Percentiles rank a stretch among this genome's conserved stretches.
Conservation (phyloP, 805 yeast genomes). For the Pichia ethanolica region DNA sequence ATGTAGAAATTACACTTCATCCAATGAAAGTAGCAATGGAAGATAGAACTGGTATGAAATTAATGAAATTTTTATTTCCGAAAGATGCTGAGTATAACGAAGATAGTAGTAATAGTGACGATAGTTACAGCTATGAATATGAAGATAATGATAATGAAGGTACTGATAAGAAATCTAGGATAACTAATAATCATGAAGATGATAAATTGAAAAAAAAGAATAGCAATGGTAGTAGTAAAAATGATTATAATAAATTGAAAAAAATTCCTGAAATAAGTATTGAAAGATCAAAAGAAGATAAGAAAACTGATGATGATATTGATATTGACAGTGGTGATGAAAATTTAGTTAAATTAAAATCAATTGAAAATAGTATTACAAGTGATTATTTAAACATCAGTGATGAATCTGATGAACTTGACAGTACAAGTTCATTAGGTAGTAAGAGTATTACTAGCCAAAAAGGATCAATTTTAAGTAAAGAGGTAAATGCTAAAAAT, state of each 20-base stretch:
- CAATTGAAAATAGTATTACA: not conserved
- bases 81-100: constrained; percentile 3
- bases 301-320: not conserved
- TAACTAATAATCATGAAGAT: not conserved
- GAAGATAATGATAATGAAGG: not conserved
- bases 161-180: not conserved
- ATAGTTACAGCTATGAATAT: not conserved
- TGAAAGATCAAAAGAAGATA: not conserved
- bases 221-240: too few species aligned
- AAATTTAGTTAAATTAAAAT: not conserved
- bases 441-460: not conserved
- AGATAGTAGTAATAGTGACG: not conserved
- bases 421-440: not conserved
- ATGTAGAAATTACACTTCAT: constrained; percentile 49
- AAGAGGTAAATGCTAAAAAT: not conserved
- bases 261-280: too few species aligned
- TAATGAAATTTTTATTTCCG: constrained; percentile 70
- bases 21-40: constrained; percentile 74
- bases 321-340: not conserved
- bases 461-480: not conserved
- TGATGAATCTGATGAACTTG: not conserved
- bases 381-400: not conserved
- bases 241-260: too few species aligned
- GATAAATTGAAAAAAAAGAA: too few species aligned
- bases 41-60: constrained; percentile 53